A percentile compares a stretch with the other conserved stretches of the same genome.
phyloP scores from a whole-genome alignment of 108 stramenopile species.

The Discostella pseudostelligera region DNA sequence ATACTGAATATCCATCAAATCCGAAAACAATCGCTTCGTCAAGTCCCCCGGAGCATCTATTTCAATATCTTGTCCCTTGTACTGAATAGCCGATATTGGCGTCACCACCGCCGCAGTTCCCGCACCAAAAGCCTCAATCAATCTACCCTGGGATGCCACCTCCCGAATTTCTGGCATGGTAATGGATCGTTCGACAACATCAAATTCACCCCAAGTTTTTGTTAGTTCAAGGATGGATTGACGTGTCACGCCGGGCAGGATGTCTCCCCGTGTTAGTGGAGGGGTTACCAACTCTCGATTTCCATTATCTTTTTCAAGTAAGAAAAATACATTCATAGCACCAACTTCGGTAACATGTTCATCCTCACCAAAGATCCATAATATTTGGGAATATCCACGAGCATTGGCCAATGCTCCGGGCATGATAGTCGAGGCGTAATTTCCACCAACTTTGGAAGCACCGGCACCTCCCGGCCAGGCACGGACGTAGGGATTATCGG shows the following conservation, averaged over 20 bases:
- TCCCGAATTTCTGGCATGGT: constrained; percentile 83
- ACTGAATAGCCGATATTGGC: constrained; percentile 82
- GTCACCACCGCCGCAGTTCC: constrained; percentile 97
- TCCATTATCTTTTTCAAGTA: constrained; percentile 57
- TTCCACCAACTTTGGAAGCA: constrained; percentile 89
- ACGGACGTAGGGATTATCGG: constrained; percentile 84
- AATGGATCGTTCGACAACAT: constrained; percentile 70
- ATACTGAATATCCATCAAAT: constrained; percentile 89
- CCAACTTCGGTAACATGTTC: constrained; percentile 94
- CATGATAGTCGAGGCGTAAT: constrained; percentile 95
- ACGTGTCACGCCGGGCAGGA: constrained; percentile 94
- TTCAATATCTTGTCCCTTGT: constrained; percentile 78
- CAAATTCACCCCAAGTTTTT: constrained; percentile 72
- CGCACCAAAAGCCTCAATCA: constrained; percentile 93
- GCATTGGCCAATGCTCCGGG: constrained; percentile 71
- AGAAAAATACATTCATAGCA: constrained; percentile 97
- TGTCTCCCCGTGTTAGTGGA: constrained; percentile 90
- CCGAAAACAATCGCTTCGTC: constrained; percentile 83
- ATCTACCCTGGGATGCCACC: constrained; percentile 71
- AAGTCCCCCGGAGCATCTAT: constrained; percentile 78
- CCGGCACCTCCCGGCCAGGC: constrained; percentile 98
- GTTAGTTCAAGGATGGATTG: constrained; percentile 81
- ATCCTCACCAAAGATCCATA: constrained; percentile 93
- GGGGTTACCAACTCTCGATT: constrained; percentile 87
- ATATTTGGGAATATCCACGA: constrained; percentile 85